phyloP scores from a whole-genome alignment of 139 green algal species.

The Cymbomonas tetramitiformis region DNA sequence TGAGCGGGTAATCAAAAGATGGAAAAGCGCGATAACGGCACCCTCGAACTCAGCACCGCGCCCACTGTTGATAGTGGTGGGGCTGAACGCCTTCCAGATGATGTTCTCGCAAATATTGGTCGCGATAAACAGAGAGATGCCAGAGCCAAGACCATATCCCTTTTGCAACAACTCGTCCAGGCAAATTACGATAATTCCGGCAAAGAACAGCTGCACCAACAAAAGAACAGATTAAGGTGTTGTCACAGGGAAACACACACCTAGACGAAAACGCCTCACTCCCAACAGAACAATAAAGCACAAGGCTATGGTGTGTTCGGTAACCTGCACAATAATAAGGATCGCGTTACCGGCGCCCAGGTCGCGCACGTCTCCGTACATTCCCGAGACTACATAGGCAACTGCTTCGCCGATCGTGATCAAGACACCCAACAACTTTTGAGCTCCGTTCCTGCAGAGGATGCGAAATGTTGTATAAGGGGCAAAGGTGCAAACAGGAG shows the following conservation, averaged over 20 bases:
- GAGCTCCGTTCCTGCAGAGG: constrained; percentile 62
- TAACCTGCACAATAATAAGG: constrained; percentile 88
- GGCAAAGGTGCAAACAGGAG: no score
- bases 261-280: no score
- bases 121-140: constrained; percentile 98
- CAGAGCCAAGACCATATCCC: constrained; percentile 90
- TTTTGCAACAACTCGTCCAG: constrained; percentile 91
- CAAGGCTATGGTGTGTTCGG: no score
- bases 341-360: constrained; percentile 77
- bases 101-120: constrained; percentile 99
- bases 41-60: constrained; percentile 93
- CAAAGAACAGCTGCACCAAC: constrained; percentile 93
- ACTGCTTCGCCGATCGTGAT: constrained; percentile 98
- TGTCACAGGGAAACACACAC: no score
- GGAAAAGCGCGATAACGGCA: constrained; percentile 89
- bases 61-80: constrained; percentile 61
- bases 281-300: no score
- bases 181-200: constrained; percentile 95
- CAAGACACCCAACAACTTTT: constrained; percentile 93
- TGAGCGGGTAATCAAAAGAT: constrained; percentile 77
- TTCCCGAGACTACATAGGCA: constrained; percentile 95
- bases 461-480: no score
- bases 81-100: constrained; percentile 97
- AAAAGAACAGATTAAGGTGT: no score
- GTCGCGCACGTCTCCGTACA: constrained; percentile 92